Evolutionary conservation across 2,329 filamentous ascomycete genomes (phyloP).

Genomic region (Cladobotryum protrusum): DNA sequence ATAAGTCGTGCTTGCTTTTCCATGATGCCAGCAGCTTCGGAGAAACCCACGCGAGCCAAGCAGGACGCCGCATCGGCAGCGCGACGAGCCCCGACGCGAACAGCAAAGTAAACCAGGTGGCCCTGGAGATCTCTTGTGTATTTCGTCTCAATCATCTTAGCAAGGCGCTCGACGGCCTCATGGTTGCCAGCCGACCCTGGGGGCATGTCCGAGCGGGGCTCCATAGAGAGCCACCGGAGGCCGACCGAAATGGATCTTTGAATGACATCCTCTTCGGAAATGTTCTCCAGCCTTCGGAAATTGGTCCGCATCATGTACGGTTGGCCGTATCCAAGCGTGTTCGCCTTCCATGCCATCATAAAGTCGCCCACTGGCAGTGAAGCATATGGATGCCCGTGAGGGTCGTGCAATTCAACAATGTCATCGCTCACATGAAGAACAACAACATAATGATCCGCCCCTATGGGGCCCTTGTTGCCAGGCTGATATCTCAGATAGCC

Average conservation of each 20-base stretch:
- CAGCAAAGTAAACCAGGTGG: slow-evolving; percentile 12
- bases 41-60: slow-evolving; percentile 10
- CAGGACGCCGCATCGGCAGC: slow-evolving; percentile 14
- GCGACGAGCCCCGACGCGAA: slow-evolving; percentile 13
- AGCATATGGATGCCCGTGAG: slow-evolving; percentile 13
- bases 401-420: slow-evolving; percentile 13
- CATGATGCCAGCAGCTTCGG: slow-evolving; percentile 7
- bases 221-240: slow-evolving; percentile 10
- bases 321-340: slow-evolving; percentile 14
- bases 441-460: slow-evolving; percentile 16
- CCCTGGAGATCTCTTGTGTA: slow-evolving; percentile 3
- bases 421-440: slow-evolving; percentile 6
- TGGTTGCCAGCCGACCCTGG: slow-evolving; percentile 12
- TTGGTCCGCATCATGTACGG: slow-evolving; percentile 15
- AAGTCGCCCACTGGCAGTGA: slow-evolving; percentile 13
- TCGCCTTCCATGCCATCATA: slow-evolving; percentile 13
- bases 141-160: slow-evolving; percentile 8
- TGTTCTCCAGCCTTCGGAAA: slow-evolving; percentile 8
- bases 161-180: slow-evolving; percentile 9
- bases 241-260: slow-evolving; percentile 10
- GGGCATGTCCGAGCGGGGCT: slow-evolving; percentile 6
- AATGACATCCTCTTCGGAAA: slow-evolving; percentile 15
- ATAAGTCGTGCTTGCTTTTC: slow-evolving; percentile 11
- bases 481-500: slow-evolving; percentile 14
- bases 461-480: slow-evolving; percentile 11